A percentile compares a stretch with the other conserved stretches of the same genome.
Evolutionary conservation across 2,329 filamentous ascomycete genomes (phyloP).

Genomic region (Aspergillaceae sp.): DNA sequence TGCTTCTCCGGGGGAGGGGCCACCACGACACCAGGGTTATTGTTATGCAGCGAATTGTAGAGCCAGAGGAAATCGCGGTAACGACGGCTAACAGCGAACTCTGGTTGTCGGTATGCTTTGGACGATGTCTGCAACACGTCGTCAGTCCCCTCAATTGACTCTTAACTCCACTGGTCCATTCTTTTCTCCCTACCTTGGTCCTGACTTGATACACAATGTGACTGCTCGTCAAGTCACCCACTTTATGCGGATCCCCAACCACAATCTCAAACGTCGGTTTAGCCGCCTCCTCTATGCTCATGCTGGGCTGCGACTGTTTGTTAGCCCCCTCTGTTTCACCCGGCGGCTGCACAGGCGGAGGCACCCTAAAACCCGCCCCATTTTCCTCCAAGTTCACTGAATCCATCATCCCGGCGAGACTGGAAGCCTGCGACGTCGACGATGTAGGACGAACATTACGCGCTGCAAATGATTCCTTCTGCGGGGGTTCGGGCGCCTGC

Average conservation of each 20-base stretch:
- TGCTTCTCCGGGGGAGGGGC: conserved; percentile 97
- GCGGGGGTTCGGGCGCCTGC: conserved; percentile 50
- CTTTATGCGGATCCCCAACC: conserved; percentile 95
- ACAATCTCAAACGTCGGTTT: conserved; percentile 85
- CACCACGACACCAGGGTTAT: conserved; percentile 90
- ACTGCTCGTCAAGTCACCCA: conserved; percentile 90
- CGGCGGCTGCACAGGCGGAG: conserved; percentile 51
- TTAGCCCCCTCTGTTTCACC: conserved; percentile 36
- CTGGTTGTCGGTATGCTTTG: conserved; percentile 85
- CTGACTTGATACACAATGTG: conserved; percentile 96
- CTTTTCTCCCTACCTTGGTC: conserved; percentile 59
- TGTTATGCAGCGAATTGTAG: conserved; percentile 87
- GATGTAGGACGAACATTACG: conserved; percentile 31
- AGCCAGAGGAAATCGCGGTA: conserved; percentile 98
- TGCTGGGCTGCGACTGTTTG: conserved; percentile 60
- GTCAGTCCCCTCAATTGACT: conserved; percentile 2
- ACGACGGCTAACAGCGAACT: conserved; percentile 86
- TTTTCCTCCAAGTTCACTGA: conserved; percentile 65
- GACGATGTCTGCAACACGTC: conserved; percentile 63
- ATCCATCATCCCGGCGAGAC: conserved; percentile 49
- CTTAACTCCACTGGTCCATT: not conserved
- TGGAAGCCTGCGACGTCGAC: conserved; percentile 39
- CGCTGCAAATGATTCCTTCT: conserved; percentile 45
- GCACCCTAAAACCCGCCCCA: conserved; percentile 53
- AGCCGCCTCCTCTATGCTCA: conserved; percentile 85